phyloP scores from a whole-genome alignment of 2,329 filamentous ascomycete species.

The Paramyrothecium roridum region DNA sequence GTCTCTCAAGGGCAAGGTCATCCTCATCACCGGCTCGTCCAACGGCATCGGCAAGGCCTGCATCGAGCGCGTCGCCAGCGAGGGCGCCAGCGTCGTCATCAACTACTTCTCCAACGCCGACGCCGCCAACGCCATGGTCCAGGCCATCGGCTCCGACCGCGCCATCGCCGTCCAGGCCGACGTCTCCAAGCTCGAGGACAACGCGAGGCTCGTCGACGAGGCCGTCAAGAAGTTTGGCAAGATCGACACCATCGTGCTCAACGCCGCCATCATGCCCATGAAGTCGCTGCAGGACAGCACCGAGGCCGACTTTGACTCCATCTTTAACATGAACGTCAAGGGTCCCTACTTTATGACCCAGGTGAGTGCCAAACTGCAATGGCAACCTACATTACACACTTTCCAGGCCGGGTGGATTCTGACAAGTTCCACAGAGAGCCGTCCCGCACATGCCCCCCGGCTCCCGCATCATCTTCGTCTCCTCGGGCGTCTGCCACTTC shows the following conservation, averaged over 20 bases:
- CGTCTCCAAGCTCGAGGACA: conserved; percentile 39
- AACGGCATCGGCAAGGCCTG: conserved; percentile 59
- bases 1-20: conserved; percentile 32
- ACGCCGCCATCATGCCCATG: conserved; percentile 50
- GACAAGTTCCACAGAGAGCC: conserved; percentile 36
- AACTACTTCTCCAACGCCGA: conserved; percentile 48
- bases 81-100: conserved; percentile 55
- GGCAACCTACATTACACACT: not conserved
- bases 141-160: conserved; percentile 41
- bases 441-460: conserved; percentile 47
- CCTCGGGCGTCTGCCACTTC: conserved; percentile 33
- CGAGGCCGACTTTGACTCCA: conserved; percentile 47
- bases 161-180: conserved; percentile 56
- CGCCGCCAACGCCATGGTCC: conserved; percentile 44
- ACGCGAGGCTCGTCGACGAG: conserved; percentile 45
- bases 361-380: conserved; percentile 17
- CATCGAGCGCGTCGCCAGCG: conserved; percentile 51
- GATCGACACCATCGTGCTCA: conserved; percentile 58
- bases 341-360: conserved; percentile 51
- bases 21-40: conserved; percentile 52
- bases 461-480: conserved; percentile 49
- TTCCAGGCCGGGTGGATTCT: too few relatives aligned
- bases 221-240: conserved; percentile 48
- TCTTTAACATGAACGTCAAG: conserved; percentile 53
- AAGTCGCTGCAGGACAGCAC: conserved; percentile 45